These are phyloP conservation scores for Cylindrotheca fusiformis DNA, from an alignment of 108 stramenopile genomes.

Conservation along the genomic window DNA sequence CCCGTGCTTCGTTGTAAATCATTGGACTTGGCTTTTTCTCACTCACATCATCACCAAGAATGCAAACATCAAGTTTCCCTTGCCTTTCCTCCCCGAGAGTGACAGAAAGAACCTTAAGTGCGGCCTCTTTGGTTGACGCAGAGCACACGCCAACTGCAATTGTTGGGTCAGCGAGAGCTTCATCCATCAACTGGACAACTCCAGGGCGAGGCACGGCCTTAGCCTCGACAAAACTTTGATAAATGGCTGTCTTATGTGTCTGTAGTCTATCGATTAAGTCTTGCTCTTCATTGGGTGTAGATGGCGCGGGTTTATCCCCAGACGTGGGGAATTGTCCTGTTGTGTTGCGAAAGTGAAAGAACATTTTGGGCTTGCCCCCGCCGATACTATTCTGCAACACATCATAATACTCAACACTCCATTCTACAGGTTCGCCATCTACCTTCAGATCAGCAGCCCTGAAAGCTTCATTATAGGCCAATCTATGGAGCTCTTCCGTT, in stretches of 20 bases:
- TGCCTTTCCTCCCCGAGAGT: conserved; percentile 76
- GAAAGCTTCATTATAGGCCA: conserved; percentile 88
- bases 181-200: conserved; percentile 83
- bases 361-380: conserved; percentile 90
- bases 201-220: conserved; percentile 77
- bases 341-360: conserved; percentile 60
- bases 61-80: conserved; percentile 71
- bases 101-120: conserved; percentile 71
- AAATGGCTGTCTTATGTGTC: conserved; percentile 81
- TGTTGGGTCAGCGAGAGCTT: conserved; percentile 72
- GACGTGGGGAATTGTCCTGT: conserved; percentile 47
- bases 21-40: conserved; percentile 85
- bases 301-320: conserved; percentile 47
- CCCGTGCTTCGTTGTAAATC: conserved; percentile 81
- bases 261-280: conserved; percentile 80
- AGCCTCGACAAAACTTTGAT: conserved; percentile 69
- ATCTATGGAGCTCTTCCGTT: conserved; percentile 90
- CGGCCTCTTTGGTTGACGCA: conserved; percentile 85
- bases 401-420: conserved; percentile 86
- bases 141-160: conserved; percentile 89
- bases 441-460: conserved; percentile 56
- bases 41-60: conserved; percentile 86
- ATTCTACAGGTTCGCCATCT: conserved; percentile 69
- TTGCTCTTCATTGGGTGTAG: conserved; percentile 56
- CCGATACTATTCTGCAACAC: conserved; percentile 89